These are phyloP conservation scores for Magnusiomyces fungicola DNA, from an alignment of 1,139 yeast species.

Conservation along the genomic window DNA sequence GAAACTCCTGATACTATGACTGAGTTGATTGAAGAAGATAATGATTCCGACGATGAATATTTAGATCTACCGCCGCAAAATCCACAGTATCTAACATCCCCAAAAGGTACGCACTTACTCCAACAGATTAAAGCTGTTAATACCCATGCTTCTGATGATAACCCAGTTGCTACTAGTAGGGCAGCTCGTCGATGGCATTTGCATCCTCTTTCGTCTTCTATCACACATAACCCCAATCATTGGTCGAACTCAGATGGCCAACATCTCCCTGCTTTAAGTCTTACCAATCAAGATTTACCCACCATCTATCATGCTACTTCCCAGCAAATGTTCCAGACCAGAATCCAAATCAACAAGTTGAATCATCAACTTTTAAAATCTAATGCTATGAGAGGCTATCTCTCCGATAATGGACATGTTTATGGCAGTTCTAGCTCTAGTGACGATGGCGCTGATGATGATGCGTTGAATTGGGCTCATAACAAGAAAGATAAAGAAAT, in stretches of 20 bases:
- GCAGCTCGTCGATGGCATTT: neutral
- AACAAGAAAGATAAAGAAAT: too few species aligned
- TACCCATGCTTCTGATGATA: too few species aligned
- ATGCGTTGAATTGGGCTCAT: neutral
- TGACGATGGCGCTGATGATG: neutral
- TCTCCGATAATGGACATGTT: conserved; percentile 1
- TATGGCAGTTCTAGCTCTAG: neutral
- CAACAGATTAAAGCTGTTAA: too few species aligned
- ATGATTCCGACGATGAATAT: too few species aligned
- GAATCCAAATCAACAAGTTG: neutral
- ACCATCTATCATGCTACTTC: neutral
- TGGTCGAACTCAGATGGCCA: neutral
- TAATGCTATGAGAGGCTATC: neutral
- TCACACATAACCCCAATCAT: neutral
- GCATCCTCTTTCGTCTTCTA: neutral
- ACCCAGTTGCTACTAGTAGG: neutral
- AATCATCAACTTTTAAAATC: neutral
- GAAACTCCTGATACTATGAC: too few species aligned
- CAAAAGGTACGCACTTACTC: too few species aligned
- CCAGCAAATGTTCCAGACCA: neutral
- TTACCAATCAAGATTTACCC: neutral
- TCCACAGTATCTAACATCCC: too few species aligned
- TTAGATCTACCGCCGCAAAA: too few species aligned
- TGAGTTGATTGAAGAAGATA: too few species aligned
- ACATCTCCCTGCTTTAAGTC: neutral